phyloP scores from a whole-genome alignment of 768 basidiomycete species.

The Lepiota brunneoincarnata region DNA sequence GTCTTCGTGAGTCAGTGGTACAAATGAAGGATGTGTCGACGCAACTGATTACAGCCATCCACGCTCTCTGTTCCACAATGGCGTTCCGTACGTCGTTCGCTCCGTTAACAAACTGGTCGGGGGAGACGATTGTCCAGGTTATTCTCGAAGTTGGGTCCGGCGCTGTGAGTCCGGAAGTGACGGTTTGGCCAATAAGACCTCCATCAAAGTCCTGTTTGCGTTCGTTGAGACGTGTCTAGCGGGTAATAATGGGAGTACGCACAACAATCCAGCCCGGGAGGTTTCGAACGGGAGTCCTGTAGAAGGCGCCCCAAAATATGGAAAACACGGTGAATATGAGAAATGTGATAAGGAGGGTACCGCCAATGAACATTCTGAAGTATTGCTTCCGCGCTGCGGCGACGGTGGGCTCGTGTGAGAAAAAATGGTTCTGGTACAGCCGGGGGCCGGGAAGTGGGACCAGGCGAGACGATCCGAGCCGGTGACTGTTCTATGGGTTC shows the following conservation, averaged over 20 bases:
- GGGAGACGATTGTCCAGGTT: slow-evolving; percentile 42
- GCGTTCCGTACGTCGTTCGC: slow-evolving; percentile 37
- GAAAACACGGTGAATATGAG: slow-evolving; percentile 48
- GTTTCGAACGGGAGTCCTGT: slow-evolving; percentile 39
- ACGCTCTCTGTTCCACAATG: slow-evolving; percentile 48
- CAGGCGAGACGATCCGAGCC: neutral
- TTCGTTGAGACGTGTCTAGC: neutral
- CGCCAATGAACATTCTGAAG: slow-evolving; percentile 40
- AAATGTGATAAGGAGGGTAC: slow-evolving; percentile 33
- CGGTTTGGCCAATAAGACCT: slow-evolving; percentile 43
- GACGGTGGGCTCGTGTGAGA: neutral
- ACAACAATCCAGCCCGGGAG: slow-evolving; percentile 60
- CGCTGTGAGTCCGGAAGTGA: slow-evolving; percentile 29
- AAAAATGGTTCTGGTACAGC: neutral
- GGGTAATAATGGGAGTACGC: slow-evolving; percentile 17
- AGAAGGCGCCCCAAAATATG: slow-evolving; percentile 58
- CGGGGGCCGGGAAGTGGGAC: neutral
- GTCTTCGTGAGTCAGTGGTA: neutral
- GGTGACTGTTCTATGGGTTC: neutral
- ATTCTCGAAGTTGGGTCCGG: slow-evolving; percentile 29
- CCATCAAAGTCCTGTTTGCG: slow-evolving; percentile 58
- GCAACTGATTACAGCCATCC: slow-evolving; percentile 53
- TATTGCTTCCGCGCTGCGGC: slow-evolving; percentile 37
- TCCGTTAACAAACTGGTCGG: slow-evolving; percentile 45
- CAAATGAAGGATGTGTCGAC: slow-evolving; percentile 16